Evolutionary conservation across 768 basidiomycete genomes (phyloP), one percentile per base, ranked within the genome.

Genomic region (Lactifluus rugatus): DNA sequence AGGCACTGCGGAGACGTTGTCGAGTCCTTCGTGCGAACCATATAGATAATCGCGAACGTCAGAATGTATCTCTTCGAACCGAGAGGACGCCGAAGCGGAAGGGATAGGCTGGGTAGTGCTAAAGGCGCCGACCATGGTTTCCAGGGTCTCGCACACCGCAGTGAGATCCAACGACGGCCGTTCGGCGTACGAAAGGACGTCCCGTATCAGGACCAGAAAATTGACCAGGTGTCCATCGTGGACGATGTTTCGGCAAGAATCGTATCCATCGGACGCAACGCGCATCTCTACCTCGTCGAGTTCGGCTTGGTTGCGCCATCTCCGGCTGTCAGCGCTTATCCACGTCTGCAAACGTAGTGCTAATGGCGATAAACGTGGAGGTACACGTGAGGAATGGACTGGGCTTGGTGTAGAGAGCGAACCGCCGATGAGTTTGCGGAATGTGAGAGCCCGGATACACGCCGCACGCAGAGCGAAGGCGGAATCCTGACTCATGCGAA

Each of bases 401-500:
- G 17, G 9, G 39, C 13, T 23, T 1, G 2, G 34, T 25, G 25
- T 7, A 11, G 45, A 47, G 23, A 54, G 45, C 32, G 44, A 25
- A 3, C 41, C 16, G 16, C n/a, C 23, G 3, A 54, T 36, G 45
- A 54, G 36, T 8, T 54, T 54, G 32, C 36, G 32, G 34, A 47
- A 54, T 8, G 45, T 54, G 36, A 54, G 32, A n/a, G 53, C 53
- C 45, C 53, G 32, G 32, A 54, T 47, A 9, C 53, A 54, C 19
- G 45, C 45, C 23, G 53, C 53, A 23, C 53, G 53, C 23, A 54
- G 34, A 3, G 53, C 53, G 13, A 47, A 17, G 14, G 32, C 34
- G 11, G 45, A 47, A 28, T 47, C 45, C 9, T 54, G 53, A 28
- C 45, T 23, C 21, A 17, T 46, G 26, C 53, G 53, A 37, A 42